Conservation (phyloP, 148 eudicot genomes). For the Fagopyrum esculentum region DNA sequence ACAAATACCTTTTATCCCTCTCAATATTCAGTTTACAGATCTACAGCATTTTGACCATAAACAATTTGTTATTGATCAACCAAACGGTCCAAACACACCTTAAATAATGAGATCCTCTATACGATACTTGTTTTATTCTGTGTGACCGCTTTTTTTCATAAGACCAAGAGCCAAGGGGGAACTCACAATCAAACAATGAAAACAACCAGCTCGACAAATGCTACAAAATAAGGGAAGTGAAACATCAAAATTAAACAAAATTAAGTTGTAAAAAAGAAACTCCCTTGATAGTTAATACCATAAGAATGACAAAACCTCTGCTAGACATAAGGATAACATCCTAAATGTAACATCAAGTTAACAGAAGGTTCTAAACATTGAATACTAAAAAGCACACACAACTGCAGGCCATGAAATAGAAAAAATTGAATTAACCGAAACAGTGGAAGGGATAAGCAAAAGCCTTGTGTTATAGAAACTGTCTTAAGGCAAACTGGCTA, state of each 20-base stretch:
- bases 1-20: too few species aligned
- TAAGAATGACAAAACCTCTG: background rate
- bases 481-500: slow-evolving; percentile 38
- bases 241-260: background rate
- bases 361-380: background rate
- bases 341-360: background rate
- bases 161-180: background rate
- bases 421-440: background rate
- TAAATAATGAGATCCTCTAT: too few species aligned
- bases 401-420: background rate
- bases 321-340: background rate
- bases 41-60: too few species aligned
- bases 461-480: background rate
- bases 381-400: slow-evolving; percentile 8
- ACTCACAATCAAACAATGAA: background rate
- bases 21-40: too few species aligned
- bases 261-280: background rate
- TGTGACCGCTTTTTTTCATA: background rate
- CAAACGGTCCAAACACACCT: too few species aligned
- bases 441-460: slow-evolving; percentile 9
- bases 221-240: background rate
- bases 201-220: background rate
- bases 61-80: too few species aligned
- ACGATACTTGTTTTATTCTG: too few species aligned
- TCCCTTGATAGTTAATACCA: background rate